phyloP scores from a whole-genome alignment of 345 rosid species.

The Anacardium occidentale region DNA sequence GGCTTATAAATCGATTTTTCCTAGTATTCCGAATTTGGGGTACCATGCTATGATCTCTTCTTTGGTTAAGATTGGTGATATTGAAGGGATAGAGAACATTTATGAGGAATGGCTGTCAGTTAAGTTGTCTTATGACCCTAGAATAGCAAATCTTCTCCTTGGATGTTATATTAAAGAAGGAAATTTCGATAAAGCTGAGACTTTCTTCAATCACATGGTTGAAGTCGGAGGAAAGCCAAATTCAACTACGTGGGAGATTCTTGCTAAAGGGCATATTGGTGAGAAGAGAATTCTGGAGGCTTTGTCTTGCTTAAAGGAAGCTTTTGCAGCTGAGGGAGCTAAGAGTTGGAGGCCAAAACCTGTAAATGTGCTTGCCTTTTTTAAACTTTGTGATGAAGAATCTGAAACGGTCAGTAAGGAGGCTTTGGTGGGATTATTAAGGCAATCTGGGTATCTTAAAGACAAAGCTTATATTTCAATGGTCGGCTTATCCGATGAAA shows the following conservation, averaged over 20 bases:
- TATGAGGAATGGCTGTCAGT: slow-evolving; percentile 78
- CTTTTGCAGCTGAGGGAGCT: slow-evolving; percentile 51
- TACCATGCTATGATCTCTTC: slow-evolving; percentile 81
- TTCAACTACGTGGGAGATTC: slow-evolving; percentile 80
- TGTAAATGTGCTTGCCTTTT: slow-evolving; percentile 44
- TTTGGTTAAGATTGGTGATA: slow-evolving; percentile 59
- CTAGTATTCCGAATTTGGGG: slow-evolving; percentile 75
- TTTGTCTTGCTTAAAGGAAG: slow-evolving; percentile 60
- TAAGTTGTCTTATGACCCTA: slow-evolving; percentile 69
- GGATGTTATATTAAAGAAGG: slow-evolving; percentile 58
- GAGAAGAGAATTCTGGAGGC: slow-evolving; percentile 55
- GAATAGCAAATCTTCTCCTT: slow-evolving; percentile 80
- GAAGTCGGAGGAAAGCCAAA: slow-evolving; percentile 81
- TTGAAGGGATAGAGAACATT: slow-evolving; percentile 70
- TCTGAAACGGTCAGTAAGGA: slow-evolving; percentile 50
- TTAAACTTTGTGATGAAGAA: slow-evolving; percentile 65
- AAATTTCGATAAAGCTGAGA: slow-evolving; percentile 57
- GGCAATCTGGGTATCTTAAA: slow-evolving; percentile 53
- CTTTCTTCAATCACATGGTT: slow-evolving; percentile 52
- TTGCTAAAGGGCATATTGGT: slow-evolving; percentile 60
- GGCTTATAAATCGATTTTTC: slow-evolving; percentile 70
- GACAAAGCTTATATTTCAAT: slow-evolving; percentile 48
- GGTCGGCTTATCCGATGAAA: slow-evolving; percentile 34
- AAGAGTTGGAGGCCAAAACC: slow-evolving; percentile 77
- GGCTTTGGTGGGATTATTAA: slow-evolving; percentile 47